These are phyloP conservation scores for Magnusiomyces suaveolens DNA, from an alignment of 1,139 yeast genomes.

Conservation along the genomic window DNA sequence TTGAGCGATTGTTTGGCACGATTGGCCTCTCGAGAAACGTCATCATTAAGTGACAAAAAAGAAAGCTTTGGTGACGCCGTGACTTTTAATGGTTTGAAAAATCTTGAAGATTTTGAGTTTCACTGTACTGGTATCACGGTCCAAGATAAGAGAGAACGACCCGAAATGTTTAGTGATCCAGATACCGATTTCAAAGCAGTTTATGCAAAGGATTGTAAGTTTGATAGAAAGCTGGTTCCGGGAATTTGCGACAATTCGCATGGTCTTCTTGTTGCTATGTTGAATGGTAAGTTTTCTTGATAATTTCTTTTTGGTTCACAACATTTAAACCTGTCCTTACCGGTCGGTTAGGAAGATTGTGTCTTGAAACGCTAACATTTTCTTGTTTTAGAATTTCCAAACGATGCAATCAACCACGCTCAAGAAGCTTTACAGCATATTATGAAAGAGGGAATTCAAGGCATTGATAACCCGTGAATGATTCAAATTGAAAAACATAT, in stretches of 20 bases:
- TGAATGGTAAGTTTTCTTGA: neutral
- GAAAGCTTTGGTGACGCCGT: too few relatives aligned
- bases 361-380: too few relatives aligned
- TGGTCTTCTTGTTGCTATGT: slow-evolving; percentile 65
- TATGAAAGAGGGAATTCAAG: neutral
- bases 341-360: too few relatives aligned
- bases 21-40: neutral
- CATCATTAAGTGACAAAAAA: neutral
- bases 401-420: neutral
- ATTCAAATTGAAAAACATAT: too few relatives aligned
- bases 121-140: slow-evolving; percentile 43
- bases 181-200: neutral
- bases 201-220: slow-evolving; percentile 24
- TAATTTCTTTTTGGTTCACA: too few relatives aligned
- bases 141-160: slow-evolving; percentile 1
- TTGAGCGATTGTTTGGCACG: neutral
- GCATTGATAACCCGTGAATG: neutral
- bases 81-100: slow-evolving; percentile 44
- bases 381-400: neutral
- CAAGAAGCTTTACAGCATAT: neutral
- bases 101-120: slow-evolving; percentile 26
- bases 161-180: neutral
- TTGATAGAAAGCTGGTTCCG: slow-evolving; percentile 53
- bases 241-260: slow-evolving; percentile 75
- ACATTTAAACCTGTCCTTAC: too few relatives aligned